Evolutionary conservation across 2,329 filamentous ascomycete species (phyloP).

Genomic region (Mycosphaerella sp.): DNA sequence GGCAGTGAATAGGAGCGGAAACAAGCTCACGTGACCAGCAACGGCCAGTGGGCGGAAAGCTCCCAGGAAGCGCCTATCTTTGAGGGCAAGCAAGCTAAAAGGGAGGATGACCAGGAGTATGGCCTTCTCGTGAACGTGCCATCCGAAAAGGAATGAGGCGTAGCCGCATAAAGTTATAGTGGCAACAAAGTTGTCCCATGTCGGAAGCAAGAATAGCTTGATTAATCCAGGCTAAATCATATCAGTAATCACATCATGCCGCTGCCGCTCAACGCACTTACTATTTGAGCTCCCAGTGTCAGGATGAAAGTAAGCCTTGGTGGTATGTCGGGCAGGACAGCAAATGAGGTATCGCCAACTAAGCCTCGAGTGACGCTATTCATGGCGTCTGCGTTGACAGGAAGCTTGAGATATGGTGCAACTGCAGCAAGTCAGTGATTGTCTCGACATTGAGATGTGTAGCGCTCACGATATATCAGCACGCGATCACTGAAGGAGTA

Average conservation of each 20-base stretch:
- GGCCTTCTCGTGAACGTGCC: conserved; percentile 98
- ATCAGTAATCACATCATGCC: background rate
- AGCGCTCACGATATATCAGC: conserved; percentile 64
- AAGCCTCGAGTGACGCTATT: conserved; percentile 87
- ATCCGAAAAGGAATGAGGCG: conserved; percentile 93
- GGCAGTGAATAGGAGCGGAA: conserved; percentile 85
- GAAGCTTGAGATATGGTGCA: conserved; percentile 71
- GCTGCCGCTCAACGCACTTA: conserved; percentile 32
- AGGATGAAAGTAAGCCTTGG: conserved; percentile 73
- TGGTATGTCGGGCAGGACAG: conserved; percentile 80
- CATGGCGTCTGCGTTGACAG: conserved; percentile 66
- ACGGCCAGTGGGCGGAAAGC: conserved; percentile 90
- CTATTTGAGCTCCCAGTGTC: conserved; percentile 73
- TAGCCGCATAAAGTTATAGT: conserved; percentile 90
- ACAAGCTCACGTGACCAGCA: conserved; percentile 88
- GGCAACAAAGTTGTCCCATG: conserved; percentile 84
- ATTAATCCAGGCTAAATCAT: conserved; percentile 57
- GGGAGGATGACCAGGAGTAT: conserved; percentile 91
- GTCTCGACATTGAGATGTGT: background rate
- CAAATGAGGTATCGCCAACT: conserved; percentile 89
- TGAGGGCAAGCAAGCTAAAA: conserved; percentile 85
- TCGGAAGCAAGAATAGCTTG: conserved; percentile 73
- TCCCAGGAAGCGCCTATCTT: conserved; percentile 81
- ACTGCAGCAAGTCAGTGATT: conserved; percentile 44
- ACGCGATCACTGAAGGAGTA: conserved; percentile 87